Base-by-base conservation (phyloP, 2,329 filamentous ascomycete genomes). In the Alternaria rosae region DNA sequence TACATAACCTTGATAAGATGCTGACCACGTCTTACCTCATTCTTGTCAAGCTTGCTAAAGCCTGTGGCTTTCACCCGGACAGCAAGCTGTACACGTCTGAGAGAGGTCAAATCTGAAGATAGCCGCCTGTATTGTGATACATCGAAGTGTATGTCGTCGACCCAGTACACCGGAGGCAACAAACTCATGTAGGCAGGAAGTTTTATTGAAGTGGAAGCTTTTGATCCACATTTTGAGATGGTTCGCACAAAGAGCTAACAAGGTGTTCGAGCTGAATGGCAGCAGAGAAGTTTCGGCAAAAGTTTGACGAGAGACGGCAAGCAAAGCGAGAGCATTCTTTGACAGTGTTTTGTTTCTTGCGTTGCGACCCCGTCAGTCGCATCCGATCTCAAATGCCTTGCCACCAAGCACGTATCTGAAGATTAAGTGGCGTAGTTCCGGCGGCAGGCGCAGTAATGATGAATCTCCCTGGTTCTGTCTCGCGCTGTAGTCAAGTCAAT, bases 331-430 rank as follows among this genome's bases (percentile, higher is more conserved):
- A 5, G 54, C 13, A 3, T 53, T 11, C 38, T 38, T 23, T 7
- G n/a, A 8, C 3, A 53, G 4, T 20, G 48, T 45, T 13, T 1
- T 20, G 6, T 53, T 41, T 15, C 25, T 26, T 41, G n/a, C 10
- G 2, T n/a, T 20, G 13, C 12, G 7, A 4, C 9, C 20, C 12
- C 15, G 23, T 3, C 6, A 6, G 8, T 23, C 15, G 28, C 28
- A 9, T 3, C 10, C 2, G 23, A 61, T 51, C 8, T 48, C 1
- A 28, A 28, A 64, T 12, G 78, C 15, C 71, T 80, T 4, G 73
- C 70, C 5, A 79, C 78, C 26, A 74, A 81, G 50, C 71, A 76
- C 35, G 78, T 79, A 25, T 66, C 71, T 2, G 47, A 55, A 67
- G 53, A 67, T 57, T 28, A 23, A 2, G 20, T 63, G 45, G 13